A percentile compares a stretch with the other conserved stretches of the same genome.
These are phyloP conservation scores for Nigrograna mackinnonii DNA, from an alignment of 2,329 filamentous ascomycete species.

Conservation along the genomic window DNA sequence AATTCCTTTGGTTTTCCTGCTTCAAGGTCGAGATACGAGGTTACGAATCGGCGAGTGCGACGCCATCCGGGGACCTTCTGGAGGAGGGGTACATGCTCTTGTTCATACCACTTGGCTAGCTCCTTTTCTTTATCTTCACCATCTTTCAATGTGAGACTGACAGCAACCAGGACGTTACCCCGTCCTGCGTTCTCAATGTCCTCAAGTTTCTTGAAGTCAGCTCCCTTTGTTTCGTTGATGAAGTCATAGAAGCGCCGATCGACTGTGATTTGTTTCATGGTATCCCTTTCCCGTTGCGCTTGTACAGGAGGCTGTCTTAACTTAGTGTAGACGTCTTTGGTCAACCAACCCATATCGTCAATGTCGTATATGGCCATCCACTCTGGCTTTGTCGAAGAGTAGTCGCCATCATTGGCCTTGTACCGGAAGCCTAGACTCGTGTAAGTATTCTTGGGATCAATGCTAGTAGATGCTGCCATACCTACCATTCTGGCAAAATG, in stretches of 20 bases:
- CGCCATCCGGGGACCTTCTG: slow-evolving; percentile 79
- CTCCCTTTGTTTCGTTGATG: slow-evolving; percentile 58
- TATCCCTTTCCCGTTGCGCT: slow-evolving; percentile 62
- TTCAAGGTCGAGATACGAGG: slow-evolving; percentile 58
- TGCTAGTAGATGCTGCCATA: too few species aligned
- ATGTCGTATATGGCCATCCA: slow-evolving; percentile 86
- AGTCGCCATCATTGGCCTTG: slow-evolving; percentile 49
- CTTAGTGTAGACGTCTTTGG: slow-evolving; percentile 69
- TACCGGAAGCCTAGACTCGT: slow-evolving; percentile 86
- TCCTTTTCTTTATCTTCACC: slow-evolving; percentile 57
- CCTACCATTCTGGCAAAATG: slow-evolving; percentile 75
- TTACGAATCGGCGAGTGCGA: slow-evolving; percentile 71
- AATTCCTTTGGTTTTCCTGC: slow-evolving; percentile 54
- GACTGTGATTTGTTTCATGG: slow-evolving; percentile 69
- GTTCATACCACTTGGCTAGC: slow-evolving; percentile 70
- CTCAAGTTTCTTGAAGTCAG: slow-evolving; percentile 64
- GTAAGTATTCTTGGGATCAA: too few species aligned
- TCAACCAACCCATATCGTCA: slow-evolving; percentile 71
- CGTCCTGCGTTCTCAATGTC: slow-evolving; percentile 59
- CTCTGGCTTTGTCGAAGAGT: slow-evolving; percentile 52
- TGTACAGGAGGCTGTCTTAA: slow-evolving; percentile 63
- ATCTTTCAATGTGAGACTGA: slow-evolving; percentile 62
- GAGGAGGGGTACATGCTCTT: slow-evolving; percentile 75
- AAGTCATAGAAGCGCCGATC: slow-evolving; percentile 73
- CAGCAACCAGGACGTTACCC: slow-evolving; percentile 62